phyloP scores from a whole-genome alignment of 1,139 yeast genomes.

The Komagataea norvegica region DNA sequence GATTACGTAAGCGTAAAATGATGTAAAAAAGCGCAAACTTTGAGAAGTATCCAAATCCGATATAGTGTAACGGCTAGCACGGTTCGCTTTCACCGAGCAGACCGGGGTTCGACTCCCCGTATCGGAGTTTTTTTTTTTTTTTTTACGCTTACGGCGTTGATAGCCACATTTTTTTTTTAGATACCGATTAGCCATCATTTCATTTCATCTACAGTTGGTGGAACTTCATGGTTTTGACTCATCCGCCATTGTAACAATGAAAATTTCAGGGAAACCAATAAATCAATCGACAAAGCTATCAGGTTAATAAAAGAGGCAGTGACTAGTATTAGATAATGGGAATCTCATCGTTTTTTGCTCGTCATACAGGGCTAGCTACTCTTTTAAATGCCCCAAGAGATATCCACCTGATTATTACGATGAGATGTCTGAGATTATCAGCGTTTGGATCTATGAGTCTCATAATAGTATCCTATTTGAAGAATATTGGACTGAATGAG shows the following conservation, averaged over 20 bases:
- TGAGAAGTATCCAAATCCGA: slow-evolving; percentile 39
- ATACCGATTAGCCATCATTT: too few species aligned
- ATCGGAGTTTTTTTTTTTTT: slow-evolving; percentile 48
- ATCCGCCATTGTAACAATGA: too few species aligned
- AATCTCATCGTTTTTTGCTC: neutral
- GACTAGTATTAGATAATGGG: too few species aligned
- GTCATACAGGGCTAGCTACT: slow-evolving; percentile 19
- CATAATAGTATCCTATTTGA: slow-evolving; percentile 47
- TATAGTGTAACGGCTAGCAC: slow-evolving; percentile 81
- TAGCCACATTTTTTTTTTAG: neutral
- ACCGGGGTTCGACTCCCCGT: slow-evolving; percentile 84
- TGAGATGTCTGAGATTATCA: slow-evolving; percentile 37
- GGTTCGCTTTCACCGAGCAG: slow-evolving; percentile 81
- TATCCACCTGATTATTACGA: slow-evolving; percentile 31
- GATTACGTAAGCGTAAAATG: neutral
- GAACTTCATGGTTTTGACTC: too few species aligned
- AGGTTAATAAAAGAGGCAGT: too few species aligned
- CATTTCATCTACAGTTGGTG: too few species aligned
- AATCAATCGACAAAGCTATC: too few species aligned
- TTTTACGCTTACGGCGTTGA: neutral
- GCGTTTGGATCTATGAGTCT: slow-evolving; percentile 42
- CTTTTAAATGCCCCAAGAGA: slow-evolving; percentile 29
- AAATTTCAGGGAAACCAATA: too few species aligned
- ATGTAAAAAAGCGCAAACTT: neutral
- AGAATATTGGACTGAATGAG: slow-evolving; percentile 42